Evolutionary conservation across 495 filamentous ascomycete genomes (phyloP), one percentile per base, ranked within the genome.

Genomic region (Chaetomium tenue): DNA sequence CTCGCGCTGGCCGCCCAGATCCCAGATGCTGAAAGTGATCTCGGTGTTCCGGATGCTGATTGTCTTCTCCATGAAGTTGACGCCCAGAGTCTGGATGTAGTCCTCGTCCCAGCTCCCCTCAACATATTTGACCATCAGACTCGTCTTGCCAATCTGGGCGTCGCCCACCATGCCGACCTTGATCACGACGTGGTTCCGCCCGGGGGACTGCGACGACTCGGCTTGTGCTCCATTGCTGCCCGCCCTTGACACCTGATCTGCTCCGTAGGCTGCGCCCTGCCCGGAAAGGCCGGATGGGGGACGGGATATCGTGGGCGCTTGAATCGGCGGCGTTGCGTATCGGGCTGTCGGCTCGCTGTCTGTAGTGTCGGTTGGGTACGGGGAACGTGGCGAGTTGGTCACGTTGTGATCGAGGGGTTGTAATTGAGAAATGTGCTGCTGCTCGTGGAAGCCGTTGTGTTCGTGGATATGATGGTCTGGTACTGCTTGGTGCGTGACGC

Each of bases 11-110:
- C 94, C 94, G 70, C 94, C 94, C 42, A 98, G 81, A 83, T 98
- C 94, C 94, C 94, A 98, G 73, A 98, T 98, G 51, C 91, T 95
- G 78, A 98, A 98, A 40, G 94, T 98, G 71, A 98, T 98, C 75
- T 98, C 94, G n/a, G 94, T 98, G 76, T 98, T 98, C 61, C 94
- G 92, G 75, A 98, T 98, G 61, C 90, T 93, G 73, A 98, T 98
- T 13, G 94, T 98, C 80, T 98, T 98, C 76, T 98, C 94, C 94
- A 98, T 98, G 80, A 98, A 98, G 74, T 98, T 98, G 77, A 98
- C 94, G 63, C 93, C 94, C 55, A 98, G 79, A 28, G 94, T 98
- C 78, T 98, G 94, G 70, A 98, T 98, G 77, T 98, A 98, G 77
- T 98, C 94, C 78, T 98, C 94, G 76, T 98, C 94, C 91, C 95